Percentiles rank a stretch among this genome's conserved stretches.
Evolutionary conservation across 2,329 filamentous ascomycete species (phyloP).

Genomic region (Pseudogymnoascus sp.): DNA sequence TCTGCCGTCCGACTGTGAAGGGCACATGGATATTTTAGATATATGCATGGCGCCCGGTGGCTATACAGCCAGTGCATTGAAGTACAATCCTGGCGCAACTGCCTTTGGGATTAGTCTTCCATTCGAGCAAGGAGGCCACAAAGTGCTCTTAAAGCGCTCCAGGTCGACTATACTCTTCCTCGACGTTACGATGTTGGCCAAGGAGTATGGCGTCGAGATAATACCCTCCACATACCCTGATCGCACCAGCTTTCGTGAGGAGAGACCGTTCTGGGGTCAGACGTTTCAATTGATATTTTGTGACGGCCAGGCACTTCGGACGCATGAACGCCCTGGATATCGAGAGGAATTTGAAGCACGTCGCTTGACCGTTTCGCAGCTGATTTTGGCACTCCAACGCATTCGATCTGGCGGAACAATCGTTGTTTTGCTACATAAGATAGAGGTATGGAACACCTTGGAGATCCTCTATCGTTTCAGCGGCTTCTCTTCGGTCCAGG

Average conservation of each 20-base stretch:
- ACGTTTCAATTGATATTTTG: slow-evolving; percentile 25
- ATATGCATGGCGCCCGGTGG: slow-evolving; percentile 24
- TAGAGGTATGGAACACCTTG: slow-evolving; percentile 19
- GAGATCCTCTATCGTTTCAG: slow-evolving; percentile 20
- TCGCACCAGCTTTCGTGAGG: slow-evolving; percentile 14
- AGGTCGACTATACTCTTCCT: slow-evolving; percentile 12
- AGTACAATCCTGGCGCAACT: slow-evolving; percentile 18
- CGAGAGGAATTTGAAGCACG: slow-evolving; percentile 17
- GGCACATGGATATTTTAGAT: slow-evolving; percentile 21
- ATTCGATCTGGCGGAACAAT: slow-evolving; percentile 19
- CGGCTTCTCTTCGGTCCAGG: slow-evolving; percentile 19
- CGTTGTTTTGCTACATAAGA: slow-evolving; percentile 23
- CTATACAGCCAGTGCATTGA: slow-evolving; percentile 19
- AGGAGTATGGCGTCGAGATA: slow-evolving; percentile 16
- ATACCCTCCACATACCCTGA: slow-evolving; percentile 18
- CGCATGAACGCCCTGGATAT: slow-evolving; percentile 19
- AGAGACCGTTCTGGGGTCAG: slow-evolving; percentile 17
- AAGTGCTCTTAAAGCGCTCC: slow-evolving; percentile 15
- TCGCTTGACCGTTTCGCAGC: slow-evolving; percentile 19
- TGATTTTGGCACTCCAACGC: slow-evolving; percentile 23
- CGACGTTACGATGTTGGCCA: slow-evolving; percentile 21
- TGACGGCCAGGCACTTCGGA: slow-evolving; percentile 23
- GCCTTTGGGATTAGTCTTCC: slow-evolving; percentile 20
- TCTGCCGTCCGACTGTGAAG: background rate
- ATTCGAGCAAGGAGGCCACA: slow-evolving; percentile 19